Conservation (phyloP, 805 yeast genomes). For the Metschnikowia baotianmanensis region DNA sequence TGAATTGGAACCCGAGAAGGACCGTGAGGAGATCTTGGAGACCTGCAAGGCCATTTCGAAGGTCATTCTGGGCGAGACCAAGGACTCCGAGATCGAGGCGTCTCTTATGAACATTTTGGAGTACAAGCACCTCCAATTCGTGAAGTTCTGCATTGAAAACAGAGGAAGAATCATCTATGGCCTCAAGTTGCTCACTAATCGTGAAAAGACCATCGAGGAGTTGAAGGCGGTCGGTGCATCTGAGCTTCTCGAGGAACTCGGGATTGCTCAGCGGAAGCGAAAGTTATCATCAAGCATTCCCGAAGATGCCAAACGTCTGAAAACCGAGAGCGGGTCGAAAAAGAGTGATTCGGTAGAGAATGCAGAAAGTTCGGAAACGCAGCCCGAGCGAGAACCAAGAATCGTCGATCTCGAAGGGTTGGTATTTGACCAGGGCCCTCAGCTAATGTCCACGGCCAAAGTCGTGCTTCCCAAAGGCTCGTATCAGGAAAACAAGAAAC, state of each 20-base stretch:
- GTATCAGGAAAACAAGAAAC: slow-evolving; percentile 64
- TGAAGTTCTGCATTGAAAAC: slow-evolving; percentile 49
- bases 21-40: slow-evolving; percentile 33
- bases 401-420: slow-evolving; percentile 63
- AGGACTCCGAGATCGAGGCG: slow-evolving; percentile 49
- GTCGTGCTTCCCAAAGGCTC: slow-evolving; percentile 83
- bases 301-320: slow-evolving; percentile 10
- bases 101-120: slow-evolving; percentile 53
- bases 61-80: slow-evolving; percentile 37
- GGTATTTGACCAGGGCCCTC: slow-evolving; percentile 71
- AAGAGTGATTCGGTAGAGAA: no score
- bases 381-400: slow-evolving; percentile 39
- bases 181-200: slow-evolving; percentile 38
- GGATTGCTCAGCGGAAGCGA: slow-evolving; percentile 19
- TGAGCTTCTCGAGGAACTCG: slow-evolving; percentile 42
- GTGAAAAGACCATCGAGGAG: slow-evolving; percentile 35
- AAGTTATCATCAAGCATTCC: background rate
- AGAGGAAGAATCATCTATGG: slow-evolving; percentile 55
- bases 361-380: no score
- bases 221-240: slow-evolving; percentile 45
- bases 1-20: slow-evolving; percentile 34
- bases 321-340: background rate
- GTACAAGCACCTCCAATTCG: slow-evolving; percentile 49
- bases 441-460: slow-evolving; percentile 60
- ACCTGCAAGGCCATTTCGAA: slow-evolving; percentile 39